These are phyloP conservation scores for Gossypium arboreum DNA, from an alignment of 345 rosid genomes.

Conservation along the genomic window DNA sequence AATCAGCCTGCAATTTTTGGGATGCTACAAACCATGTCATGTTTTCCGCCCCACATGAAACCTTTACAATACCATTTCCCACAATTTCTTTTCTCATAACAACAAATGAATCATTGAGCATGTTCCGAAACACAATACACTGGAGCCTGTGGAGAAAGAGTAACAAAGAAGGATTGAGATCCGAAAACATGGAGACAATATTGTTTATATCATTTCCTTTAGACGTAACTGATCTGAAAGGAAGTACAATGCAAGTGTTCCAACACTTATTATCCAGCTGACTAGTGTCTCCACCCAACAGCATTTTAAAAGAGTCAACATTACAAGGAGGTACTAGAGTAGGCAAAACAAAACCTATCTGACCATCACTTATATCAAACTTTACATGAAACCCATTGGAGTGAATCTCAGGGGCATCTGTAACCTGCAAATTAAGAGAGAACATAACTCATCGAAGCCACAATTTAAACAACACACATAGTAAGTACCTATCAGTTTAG, in stretches of 20 bases:
- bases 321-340: constrained; percentile 69
- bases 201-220: constrained; percentile 54
- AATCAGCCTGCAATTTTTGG: constrained; percentile 53
- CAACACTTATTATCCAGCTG: constrained; percentile 40
- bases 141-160: constrained; percentile 87
- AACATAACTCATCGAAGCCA: not conserved
- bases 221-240: constrained; percentile 58
- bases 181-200: constrained; percentile 65
- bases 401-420: constrained; percentile 96
- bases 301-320: constrained; percentile 43
- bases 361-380: constrained; percentile 85
- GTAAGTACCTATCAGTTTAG: not conserved
- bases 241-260: constrained; percentile 91
- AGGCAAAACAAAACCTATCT: constrained; percentile 94
- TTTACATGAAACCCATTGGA: constrained; percentile 93
- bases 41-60: constrained; percentile 65
- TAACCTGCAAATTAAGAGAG: constrained; percentile 48
- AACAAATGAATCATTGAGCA: constrained; percentile 55
- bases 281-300: constrained; percentile 35
- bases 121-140: constrained; percentile 66
- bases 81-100: constrained; percentile 73
- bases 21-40: constrained; percentile 92
- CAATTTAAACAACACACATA: constrained; percentile 9
- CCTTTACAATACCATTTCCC: constrained; percentile 63
- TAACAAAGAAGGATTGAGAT: constrained; percentile 84